Conservation (phyloP, 2,329 filamentous ascomycete genomes). For the Aureobasidium zeae region DNA sequence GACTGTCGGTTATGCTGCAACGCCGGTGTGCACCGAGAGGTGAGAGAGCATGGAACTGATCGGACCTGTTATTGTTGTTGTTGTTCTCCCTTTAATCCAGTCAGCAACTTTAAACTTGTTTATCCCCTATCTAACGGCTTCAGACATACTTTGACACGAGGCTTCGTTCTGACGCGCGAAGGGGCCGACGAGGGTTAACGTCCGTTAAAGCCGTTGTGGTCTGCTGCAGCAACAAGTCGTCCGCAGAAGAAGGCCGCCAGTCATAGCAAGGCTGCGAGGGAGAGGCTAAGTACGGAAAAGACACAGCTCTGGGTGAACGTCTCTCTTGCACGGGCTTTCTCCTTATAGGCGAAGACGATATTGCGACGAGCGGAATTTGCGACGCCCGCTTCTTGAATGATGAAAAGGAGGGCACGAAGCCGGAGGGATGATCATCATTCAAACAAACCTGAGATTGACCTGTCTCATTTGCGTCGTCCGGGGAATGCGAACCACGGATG, state of each 20-base stretch:
- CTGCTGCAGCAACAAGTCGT: conserved; percentile 24
- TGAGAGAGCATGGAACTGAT: conserved; percentile 3
- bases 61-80: no score
- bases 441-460: conserved; percentile 6
- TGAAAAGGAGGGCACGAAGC: conserved; percentile 34
- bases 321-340: conserved; percentile 47
- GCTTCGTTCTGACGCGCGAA: conserved; percentile 25
- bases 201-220: conserved; percentile 24
- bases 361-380: conserved; percentile 30
- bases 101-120: no score
- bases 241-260: conserved; percentile 27
- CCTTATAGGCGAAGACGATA: conserved; percentile 36
- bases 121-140: conserved; percentile 15
- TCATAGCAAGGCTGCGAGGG: conserved; percentile 21
- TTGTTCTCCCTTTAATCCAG: conserved; percentile 9
- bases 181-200: conserved; percentile 27
- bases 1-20: conserved; percentile 15
- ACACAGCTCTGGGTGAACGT: conserved; percentile 39
- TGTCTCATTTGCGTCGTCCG: conserved; percentile 12
- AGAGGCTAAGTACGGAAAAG: conserved; percentile 37
- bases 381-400: conserved; percentile 35
- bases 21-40: conserved; percentile 5
- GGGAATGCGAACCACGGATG: conserved; percentile 11
- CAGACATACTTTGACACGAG: conserved; percentile 15
- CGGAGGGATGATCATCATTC: conserved; percentile 6